Evolutionary conservation across 805 yeast species (phyloP).

Genomic region (Teunomyces atbi): DNA sequence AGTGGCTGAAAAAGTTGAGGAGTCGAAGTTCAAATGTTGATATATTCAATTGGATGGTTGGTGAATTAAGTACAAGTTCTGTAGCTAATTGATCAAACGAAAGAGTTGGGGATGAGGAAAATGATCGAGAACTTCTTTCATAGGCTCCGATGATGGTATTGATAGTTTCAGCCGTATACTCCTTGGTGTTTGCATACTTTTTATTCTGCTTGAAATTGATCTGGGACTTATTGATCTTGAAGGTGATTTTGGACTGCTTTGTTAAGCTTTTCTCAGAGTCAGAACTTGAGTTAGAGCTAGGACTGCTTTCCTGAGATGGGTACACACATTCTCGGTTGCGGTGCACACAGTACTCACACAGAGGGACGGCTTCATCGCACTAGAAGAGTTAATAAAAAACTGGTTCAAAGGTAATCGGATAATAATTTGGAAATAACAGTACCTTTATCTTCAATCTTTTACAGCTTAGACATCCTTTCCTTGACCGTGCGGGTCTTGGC

Average conservation of each 20-base stretch:
- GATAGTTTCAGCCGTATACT: not conserved
- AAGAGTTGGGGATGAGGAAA: not conserved
- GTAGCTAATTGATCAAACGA: slow-evolving; percentile 5
- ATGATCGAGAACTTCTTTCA: not conserved
- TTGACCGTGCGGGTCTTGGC: slow-evolving; percentile 11
- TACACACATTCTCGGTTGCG: slow-evolving; percentile 26
- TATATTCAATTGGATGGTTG: slow-evolving; percentile 19
- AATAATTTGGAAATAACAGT: slow-evolving; percentile 15
- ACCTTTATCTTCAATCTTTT: slow-evolving; percentile 31
- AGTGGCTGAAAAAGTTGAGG: slow-evolving; percentile 25
- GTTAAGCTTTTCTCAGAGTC: not conserved
- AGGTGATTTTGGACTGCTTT: not conserved
- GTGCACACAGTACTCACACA: slow-evolving; percentile 33
- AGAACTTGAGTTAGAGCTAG: not conserved
- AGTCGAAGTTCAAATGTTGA: slow-evolving; percentile 24
- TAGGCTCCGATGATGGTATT: not conserved
- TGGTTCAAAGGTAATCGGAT: not conserved
- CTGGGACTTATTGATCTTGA: not conserved
- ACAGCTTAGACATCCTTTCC: slow-evolving; percentile 32
- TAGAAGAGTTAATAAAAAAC: slow-evolving; percentile 16
- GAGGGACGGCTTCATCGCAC: slow-evolving; percentile 33
- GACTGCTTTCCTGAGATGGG: slow-evolving; percentile 8
- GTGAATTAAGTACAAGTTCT: slow-evolving; percentile 12
- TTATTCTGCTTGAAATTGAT: not conserved
- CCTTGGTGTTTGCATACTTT: not conserved